Base-by-base conservation (phyloP, 768 basidiomycete species). In the Pholiota molesta region DNA sequence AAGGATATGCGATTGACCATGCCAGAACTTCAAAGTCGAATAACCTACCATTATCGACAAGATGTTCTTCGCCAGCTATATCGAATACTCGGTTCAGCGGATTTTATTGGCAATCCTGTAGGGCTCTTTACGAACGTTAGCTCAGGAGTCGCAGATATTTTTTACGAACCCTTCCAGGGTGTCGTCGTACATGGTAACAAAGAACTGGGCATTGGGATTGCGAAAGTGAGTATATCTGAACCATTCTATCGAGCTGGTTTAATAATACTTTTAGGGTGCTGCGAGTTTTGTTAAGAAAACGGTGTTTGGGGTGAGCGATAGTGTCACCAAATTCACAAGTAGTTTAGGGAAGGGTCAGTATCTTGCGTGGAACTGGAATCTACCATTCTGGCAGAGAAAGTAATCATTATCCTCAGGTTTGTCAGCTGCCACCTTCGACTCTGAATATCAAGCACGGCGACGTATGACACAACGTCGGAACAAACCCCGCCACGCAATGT, bases 231-330 rank as follows among this genome's bases (percentile, higher is more conserved):
- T 57, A 9, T 8, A 23, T 33, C 21, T 26, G 17, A 26, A 23
- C 35, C n/a, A 6, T 26, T 40, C 4, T 35, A 35, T 52, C 45
- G 3, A 29, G n/a, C 42, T 21, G 8, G 57, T n/a, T 49, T 23
- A 44, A 42, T 8, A 10, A 28, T 37, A 37, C 64, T 23, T 55
- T 35, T 68, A 96, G 91, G 97, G 97, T 49, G 97, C 97, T 0
- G 95, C 96, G 7, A 98, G 95, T 72, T 96, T 99, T 67, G 92
- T 98, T 58, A 99, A 99, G 81, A 99, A 99, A 79, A 97, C 97
- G 0, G 93, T 99, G 7, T 99, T 99, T 68, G 97, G 97, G 39
- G 73, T 99, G 45, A 92, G 92, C 35, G 97, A 99, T 70, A 97
- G 94, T 71, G 81, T 99, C 72, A 96, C 96, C n/a, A 99, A 98